Conservation (phyloP, 2,329 filamentous ascomycete species). For the Colletotrichum sp. region DNA sequence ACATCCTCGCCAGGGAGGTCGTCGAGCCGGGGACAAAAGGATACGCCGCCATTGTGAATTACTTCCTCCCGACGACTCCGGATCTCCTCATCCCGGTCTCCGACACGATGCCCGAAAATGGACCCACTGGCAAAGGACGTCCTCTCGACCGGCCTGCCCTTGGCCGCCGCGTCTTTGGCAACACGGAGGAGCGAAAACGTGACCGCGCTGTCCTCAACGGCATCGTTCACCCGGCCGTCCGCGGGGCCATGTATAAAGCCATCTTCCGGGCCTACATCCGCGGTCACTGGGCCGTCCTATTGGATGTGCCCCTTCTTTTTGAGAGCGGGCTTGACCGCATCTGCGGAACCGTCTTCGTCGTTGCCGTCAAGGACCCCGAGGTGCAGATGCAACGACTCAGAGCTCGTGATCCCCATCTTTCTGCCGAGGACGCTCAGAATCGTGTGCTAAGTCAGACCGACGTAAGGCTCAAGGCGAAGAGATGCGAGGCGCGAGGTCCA, state of each 20-base stretch:
- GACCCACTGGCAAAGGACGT: slow-evolving; percentile 65
- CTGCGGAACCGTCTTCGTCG: slow-evolving; percentile 85
- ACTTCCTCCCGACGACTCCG: slow-evolving; percentile 84
- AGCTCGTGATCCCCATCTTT: slow-evolving; percentile 78
- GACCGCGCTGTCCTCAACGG: slow-evolving; percentile 82
- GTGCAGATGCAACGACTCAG: slow-evolving; percentile 83
- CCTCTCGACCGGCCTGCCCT: slow-evolving; percentile 87
- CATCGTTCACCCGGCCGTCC: slow-evolving; percentile 92
- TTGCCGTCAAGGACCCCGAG: slow-evolving; percentile 79
- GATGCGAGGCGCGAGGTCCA: slow-evolving; percentile 68
- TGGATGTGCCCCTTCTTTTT: slow-evolving; percentile 92
- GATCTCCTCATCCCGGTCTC: slow-evolving; percentile 76
- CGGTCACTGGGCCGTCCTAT: slow-evolving; percentile 86
- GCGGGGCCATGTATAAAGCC: slow-evolving; percentile 78
- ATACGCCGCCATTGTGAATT: slow-evolving; percentile 79
- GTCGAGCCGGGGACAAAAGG: slow-evolving; percentile 89
- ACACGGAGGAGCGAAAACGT: slow-evolving; percentile 68
- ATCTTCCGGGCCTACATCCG: slow-evolving; percentile 75
- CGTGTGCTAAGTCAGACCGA: slow-evolving; percentile 87
- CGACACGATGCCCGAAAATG: slow-evolving; percentile 55
- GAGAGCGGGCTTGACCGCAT: slow-evolving; percentile 86
- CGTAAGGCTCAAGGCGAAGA: slow-evolving; percentile 80
- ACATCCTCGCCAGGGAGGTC: slow-evolving; percentile 88
- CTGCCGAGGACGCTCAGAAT: slow-evolving; percentile 85
- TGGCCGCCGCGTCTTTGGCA: slow-evolving; percentile 85